Evolutionary conservation across 352 stramenopile species (phyloP).

Genomic region (Phytopythium delawarense): DNA sequence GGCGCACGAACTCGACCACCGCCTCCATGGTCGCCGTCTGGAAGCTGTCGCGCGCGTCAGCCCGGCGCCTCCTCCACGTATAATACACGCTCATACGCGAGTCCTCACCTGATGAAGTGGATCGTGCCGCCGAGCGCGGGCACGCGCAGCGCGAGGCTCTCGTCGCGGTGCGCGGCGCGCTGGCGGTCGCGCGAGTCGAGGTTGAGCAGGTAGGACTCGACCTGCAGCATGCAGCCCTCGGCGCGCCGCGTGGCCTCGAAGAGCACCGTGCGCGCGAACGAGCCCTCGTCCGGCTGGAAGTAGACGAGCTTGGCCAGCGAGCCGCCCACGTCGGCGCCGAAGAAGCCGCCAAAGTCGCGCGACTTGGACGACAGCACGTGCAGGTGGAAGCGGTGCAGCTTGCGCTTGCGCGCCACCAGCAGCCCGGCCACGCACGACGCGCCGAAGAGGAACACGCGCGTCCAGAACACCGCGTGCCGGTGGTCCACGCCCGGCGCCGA

Average conservation of each 20-base stretch:
- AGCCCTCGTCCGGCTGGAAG: conserved; percentile 72
- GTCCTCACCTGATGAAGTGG: conserved; percentile 92
- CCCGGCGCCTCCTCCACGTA: too few relatives aligned
- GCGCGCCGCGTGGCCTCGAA: conserved; percentile 29
- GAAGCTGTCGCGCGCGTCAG: conserved; percentile 53
- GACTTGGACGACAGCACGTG: conserved; percentile 66
- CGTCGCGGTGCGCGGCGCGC: conserved; percentile 40
- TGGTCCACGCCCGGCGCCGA: conserved; percentile 7
- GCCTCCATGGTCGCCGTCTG: conserved; percentile 65
- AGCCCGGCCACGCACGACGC: conserved; percentile 64
- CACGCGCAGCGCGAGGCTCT: conserved; percentile 62
- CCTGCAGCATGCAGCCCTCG: conserved; percentile 45
- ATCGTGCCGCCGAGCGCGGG: conserved; percentile 88
- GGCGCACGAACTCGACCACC: conserved; percentile 62
- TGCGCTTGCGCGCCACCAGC: conserved; percentile 60
- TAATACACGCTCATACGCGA: too few relatives aligned
- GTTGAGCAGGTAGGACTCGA: conserved; percentile 50
- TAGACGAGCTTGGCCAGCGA: conserved; percentile 93
- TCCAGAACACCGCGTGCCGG: conserved; percentile 55
- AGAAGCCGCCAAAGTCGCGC: conserved; percentile 66
- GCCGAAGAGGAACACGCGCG: conserved; percentile 65
- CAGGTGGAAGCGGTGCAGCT: conserved; percentile 64
- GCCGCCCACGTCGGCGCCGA: conserved; percentile 92
- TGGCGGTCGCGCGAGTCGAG: conserved; percentile 32
- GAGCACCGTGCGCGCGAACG: conserved; percentile 15